Conservation (phyloP, 495 filamentous ascomycete species). For the Neurospora sp. region DNA sequence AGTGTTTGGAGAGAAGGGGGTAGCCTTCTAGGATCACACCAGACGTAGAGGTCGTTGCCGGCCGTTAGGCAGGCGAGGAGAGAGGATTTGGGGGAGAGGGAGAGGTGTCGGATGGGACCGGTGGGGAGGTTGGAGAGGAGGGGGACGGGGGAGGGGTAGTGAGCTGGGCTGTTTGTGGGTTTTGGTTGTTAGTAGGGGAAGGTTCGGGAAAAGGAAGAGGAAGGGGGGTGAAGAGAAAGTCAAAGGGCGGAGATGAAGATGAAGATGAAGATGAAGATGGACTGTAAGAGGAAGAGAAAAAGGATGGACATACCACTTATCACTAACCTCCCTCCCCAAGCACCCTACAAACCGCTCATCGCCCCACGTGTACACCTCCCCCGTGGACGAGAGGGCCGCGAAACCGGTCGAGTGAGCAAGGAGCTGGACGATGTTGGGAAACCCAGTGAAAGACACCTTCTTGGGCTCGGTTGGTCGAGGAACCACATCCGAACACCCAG, state of each 20-base stretch:
- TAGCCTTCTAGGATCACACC: constrained; percentile 37
- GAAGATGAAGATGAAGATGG: background rate
- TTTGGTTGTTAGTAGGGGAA: background rate
- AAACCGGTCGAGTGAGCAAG: constrained; percentile 43
- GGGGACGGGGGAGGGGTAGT: constrained; percentile 31
- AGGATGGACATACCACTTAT: background rate
- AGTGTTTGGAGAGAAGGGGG: background rate
- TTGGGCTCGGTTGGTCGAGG: background rate
- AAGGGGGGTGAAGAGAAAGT: background rate
- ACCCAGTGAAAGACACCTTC: constrained; percentile 10
- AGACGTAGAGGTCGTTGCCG: constrained; percentile 52
- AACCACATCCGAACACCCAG: background rate
- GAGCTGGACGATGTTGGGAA: constrained; percentile 30
- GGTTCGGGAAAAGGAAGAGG: background rate
- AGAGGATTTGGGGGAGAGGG: constrained; percentile 38
- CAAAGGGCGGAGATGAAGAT: background rate
- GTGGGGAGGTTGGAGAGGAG: constrained; percentile 42
- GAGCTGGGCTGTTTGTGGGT: constrained; percentile 24
- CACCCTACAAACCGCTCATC: constrained; percentile 43
- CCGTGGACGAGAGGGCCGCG: constrained; percentile 35
- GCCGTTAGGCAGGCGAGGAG: constrained; percentile 45
- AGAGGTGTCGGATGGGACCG: constrained; percentile 42
- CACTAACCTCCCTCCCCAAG: constrained; percentile 34
- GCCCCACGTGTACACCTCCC: constrained; percentile 50
- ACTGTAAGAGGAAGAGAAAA: background rate